Conservation (phyloP, 148 eudicot species). For the Amaranthus hypochondriacus region DNA sequence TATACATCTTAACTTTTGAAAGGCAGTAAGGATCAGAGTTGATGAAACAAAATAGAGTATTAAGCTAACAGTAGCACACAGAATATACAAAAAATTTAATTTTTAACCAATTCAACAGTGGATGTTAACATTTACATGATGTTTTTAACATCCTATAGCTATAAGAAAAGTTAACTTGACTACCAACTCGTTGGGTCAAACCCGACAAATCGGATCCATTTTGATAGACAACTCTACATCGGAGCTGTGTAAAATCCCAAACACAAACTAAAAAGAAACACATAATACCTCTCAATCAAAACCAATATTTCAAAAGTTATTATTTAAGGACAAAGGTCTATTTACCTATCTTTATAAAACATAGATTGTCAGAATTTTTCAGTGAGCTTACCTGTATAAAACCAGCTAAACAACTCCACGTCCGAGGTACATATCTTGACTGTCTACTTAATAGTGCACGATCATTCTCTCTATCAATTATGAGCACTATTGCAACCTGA, state of each 20-base stretch:
- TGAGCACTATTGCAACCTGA: constrained; percentile 97
- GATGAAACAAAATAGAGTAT: not conserved
- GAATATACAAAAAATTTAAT: not conserved
- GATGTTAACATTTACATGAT: not conserved
- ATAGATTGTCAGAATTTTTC: not conserved
- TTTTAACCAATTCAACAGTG: constrained; percentile 14
- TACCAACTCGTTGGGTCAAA: too few species aligned
- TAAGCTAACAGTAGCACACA: not conserved
- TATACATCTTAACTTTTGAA: not conserved
- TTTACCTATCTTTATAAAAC: not conserved
- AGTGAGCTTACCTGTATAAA: constrained; percentile 69
- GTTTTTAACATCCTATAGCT: not conserved
- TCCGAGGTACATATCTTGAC: constrained; percentile 91
- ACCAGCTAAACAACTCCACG: constrained; percentile 99
- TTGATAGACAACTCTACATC: too few species aligned
- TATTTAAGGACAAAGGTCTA: not conserved
- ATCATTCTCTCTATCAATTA: constrained; percentile 86
- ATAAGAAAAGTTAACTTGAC: too few species aligned
- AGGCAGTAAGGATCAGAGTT: too few species aligned
- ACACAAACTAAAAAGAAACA: too few species aligned
- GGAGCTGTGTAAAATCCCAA: too few species aligned
- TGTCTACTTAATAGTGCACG: constrained; percentile 82
- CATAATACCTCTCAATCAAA: not conserved
- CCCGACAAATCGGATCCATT: too few species aligned
- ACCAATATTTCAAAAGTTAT: not conserved